Percentiles rank a stretch among this genome's conserved stretches.
These are phyloP conservation scores for Wallacemonas sp. DNA, from an alignment of 208 protist genomes.

Conservation along the genomic window DNA sequence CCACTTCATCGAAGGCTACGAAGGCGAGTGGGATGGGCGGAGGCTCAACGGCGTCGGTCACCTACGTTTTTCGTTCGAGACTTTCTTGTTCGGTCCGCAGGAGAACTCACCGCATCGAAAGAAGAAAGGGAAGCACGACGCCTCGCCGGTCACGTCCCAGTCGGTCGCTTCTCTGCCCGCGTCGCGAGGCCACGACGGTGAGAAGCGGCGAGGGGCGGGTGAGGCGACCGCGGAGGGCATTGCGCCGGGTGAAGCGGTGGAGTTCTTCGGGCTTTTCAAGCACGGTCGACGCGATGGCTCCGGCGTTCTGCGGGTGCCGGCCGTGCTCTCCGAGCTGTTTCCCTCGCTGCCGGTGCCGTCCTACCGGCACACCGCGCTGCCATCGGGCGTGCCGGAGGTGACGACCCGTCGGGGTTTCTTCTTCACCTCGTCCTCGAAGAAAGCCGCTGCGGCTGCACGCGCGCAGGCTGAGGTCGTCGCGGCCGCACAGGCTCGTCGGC, in stretches of 20 bases:
- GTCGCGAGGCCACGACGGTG: no score
- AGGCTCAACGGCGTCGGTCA: conserved; percentile 71
- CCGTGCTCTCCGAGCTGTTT: conserved; percentile 14
- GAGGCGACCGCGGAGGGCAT: neutral
- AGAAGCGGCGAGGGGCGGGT: no score
- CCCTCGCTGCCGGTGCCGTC: conserved; percentile 4
- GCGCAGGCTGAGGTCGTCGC: neutral
- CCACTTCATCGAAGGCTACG: conserved; percentile 77
- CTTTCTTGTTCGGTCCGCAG: conserved; percentile 21
- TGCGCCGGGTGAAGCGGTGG: conserved; percentile 24
- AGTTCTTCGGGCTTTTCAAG: conserved; percentile 82
- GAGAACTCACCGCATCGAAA: no score
- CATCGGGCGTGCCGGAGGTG: neutral
- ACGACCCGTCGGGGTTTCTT: neutral
- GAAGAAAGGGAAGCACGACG: neutral
- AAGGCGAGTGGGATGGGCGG: conserved; percentile 81
- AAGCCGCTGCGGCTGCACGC: neutral
- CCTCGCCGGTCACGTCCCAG: conserved; percentile 10
- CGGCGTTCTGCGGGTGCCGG: conserved; percentile 61
- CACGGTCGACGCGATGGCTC: conserved; percentile 63
- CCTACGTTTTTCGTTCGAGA: conserved; percentile 41
- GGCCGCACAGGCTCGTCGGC: neutral
- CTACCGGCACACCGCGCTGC: neutral
- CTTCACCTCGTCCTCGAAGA: neutral
- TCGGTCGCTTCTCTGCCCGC: neutral